Percentiles rank a stretch among this genome's conserved stretches.
Evolutionary conservation across 2,329 filamentous ascomycete genomes (phyloP).

Genomic region (Periconia digitata): DNA sequence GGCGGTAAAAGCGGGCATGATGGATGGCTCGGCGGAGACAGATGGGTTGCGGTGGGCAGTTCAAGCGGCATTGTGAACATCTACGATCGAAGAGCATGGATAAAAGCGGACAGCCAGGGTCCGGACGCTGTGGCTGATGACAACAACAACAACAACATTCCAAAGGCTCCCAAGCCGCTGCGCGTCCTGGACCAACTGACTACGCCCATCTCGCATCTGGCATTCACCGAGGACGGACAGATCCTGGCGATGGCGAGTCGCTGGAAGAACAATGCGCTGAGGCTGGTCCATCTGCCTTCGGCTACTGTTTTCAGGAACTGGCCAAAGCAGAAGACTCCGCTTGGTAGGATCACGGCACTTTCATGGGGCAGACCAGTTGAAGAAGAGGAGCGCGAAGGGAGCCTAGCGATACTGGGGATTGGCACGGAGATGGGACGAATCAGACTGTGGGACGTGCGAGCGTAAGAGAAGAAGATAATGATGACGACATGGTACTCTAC

Average conservation of each 20-base stretch:
- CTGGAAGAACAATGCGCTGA: constrained; percentile 85
- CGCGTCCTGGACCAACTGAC: constrained; percentile 82
- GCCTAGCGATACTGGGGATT: constrained; percentile 66
- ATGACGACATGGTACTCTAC: neutral
- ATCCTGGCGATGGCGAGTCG: constrained; percentile 82
- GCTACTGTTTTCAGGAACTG: constrained; percentile 97
- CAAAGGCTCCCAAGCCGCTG: constrained; percentile 69
- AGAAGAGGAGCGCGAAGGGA: constrained; percentile 64
- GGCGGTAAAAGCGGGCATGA: constrained; percentile 69
- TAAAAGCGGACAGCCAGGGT: constrained; percentile 30
- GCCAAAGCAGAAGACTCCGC: constrained; percentile 86
- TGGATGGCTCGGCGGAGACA: constrained; percentile 68
- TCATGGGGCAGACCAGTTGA: constrained; percentile 48
- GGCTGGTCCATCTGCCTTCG: constrained; percentile 84
- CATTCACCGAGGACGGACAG: constrained; percentile 88
- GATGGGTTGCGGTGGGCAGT: constrained; percentile 87
- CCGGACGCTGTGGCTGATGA: constrained; percentile 13
- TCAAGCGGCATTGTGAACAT: constrained; percentile 88
- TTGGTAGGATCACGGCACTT: constrained; percentile 74
- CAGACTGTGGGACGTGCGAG: constrained; percentile 73
- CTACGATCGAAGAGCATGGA: constrained; percentile 77
- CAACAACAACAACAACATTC: constrained; percentile 53
- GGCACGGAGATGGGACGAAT: constrained; percentile 89
- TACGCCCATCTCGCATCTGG: constrained; percentile 76
- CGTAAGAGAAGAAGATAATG: constrained; percentile 14